Evolutionary conservation across 495 filamentous ascomycete species (phyloP).

Genomic region (Aspergillus leporis): DNA sequence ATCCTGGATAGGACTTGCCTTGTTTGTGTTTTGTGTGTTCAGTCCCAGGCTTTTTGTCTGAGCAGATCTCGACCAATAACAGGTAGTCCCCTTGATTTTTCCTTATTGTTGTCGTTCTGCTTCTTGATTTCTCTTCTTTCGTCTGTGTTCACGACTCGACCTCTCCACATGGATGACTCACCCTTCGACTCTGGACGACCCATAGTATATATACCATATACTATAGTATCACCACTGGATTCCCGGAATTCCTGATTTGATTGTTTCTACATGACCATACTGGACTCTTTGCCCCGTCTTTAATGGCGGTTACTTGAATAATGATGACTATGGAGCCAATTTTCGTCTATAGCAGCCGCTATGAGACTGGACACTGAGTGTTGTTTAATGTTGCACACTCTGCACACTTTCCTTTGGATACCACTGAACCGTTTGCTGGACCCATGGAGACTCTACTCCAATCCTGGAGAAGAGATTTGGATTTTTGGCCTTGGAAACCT

Average conservation of each 20-base stretch:
- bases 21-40: slow-evolving; percentile 28
- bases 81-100: slow-evolving; percentile 49
- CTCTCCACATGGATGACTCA: slow-evolving; percentile 17
- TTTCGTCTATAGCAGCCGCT: slow-evolving; percentile 36
- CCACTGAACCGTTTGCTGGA: slow-evolving; percentile 14
- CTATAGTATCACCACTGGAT: slow-evolving; percentile 9
- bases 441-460: slow-evolving; percentile 21
- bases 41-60: slow-evolving; percentile 41
- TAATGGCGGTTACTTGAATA: slow-evolving; percentile 27
- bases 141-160: slow-evolving; percentile 19
- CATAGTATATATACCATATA: neutral
- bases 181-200: slow-evolving; percentile 23
- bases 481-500: slow-evolving; percentile 23
- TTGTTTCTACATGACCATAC: slow-evolving; percentile 16
- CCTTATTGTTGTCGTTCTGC: slow-evolving; percentile 25
- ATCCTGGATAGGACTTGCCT: slow-evolving; percentile 44
- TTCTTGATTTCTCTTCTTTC: slow-evolving; percentile 25
- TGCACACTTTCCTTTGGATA: slow-evolving; percentile 9
- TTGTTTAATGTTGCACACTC: slow-evolving; percentile 47
- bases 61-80: slow-evolving; percentile 35
- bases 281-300: slow-evolving; percentile 21
- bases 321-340: slow-evolving; percentile 21
- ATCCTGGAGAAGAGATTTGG: slow-evolving; percentile 33
- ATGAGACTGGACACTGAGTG: slow-evolving; percentile 44
- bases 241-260: slow-evolving; percentile 14